Base-by-base conservation (phyloP, 1,139 yeast genomes). In the Geotrichum histeridarum region DNA sequence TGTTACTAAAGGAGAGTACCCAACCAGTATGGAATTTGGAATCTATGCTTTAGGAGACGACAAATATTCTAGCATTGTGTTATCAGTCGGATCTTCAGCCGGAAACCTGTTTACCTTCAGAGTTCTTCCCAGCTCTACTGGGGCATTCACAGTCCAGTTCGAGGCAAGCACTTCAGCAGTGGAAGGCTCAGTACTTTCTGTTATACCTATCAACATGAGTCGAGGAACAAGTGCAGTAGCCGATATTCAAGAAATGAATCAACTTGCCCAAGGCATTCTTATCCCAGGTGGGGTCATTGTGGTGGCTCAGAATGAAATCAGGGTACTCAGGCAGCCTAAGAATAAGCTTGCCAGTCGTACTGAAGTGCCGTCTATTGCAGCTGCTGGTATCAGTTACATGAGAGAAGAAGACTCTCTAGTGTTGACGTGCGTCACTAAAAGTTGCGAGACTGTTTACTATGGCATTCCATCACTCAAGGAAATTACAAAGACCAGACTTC, bases 61-160 rank as follows among this genome's bases (percentile, higher is more conserved):
- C 31, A 77, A 78, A 1, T 87, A 78, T 62, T 85, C 95, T 0
- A 83, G 90, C 18, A 80, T 93, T 49, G 66, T 87, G 35, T 70
- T 91, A 68, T 72, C 82, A 36, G 86, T 84, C 12, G 99, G 99
- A 32, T 86, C 97, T 0, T 80, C 82, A 55, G 73, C 74, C 35
- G 99, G 99, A 14, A 87, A 88, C 55, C 67, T 90, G 15, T 62
- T 84, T 32, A 77, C 83, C 0, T 87, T 80, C 69, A 83, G 84
- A 64, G 70, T 93, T 1, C 67, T 84, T 4, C 96, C 96, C 0
- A 81, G 78, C 53, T 70, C 78, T 0, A 75, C 77, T 41, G 95
- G 96, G 4, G 83, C 88, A 32, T 91, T 83, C 65, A 73, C 75
- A 39, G 88, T 82, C 0, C 78, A 77, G 9, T 77, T 79, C 59